Evolutionary conservation across 768 basidiomycete genomes (phyloP), one percentile per base, ranked within the genome.

Genomic region (Boletus reticulatus): DNA sequence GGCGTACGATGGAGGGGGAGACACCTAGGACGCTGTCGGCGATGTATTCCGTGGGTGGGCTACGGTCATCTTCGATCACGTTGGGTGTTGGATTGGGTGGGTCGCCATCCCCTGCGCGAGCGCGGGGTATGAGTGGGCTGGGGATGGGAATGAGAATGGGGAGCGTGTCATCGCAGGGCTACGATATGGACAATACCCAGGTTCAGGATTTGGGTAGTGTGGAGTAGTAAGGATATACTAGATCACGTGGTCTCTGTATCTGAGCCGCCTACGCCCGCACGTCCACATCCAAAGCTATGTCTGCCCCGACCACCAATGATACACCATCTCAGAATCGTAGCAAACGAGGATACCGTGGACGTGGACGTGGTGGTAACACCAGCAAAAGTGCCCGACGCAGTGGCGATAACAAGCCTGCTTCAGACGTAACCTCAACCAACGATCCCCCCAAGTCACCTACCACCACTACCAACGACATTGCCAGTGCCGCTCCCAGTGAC

Each of bases 11-110:
- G 20, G 58, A 56, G 12, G 48, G 45, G 20, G 42, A 36, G 34
- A 66, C 72, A 37, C 73, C 77, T 34, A 75, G 84, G 59, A 81
- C 81, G 29, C 69, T 81, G 19, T 85, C 85, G 22, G 76, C 80
- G 53, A 82, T 87, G 81, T 85, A 85, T 64, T 80, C 81, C 74
- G 68, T 88, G 2, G 85, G 84, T 16, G 84, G 86, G 24, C 69
- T 78, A 50, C 72, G 77, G 47, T 74, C 72, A 43, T 63, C 72
- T 13, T 72, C 74, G 32, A 62, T 74, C 10, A 56, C 63, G 19
- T 32, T 68, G 37, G 60, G 67, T 1, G 55, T 68, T 42, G 67
- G 67, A 10, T n/a, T 62, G 34, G 47, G 67, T 1, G 44, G 66
- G 19, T 55, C 60, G 4, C 39, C 64, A 19, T 57, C 60, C 6